These are phyloP conservation scores for Astrephomene gubernaculifera DNA, from an alignment of 139 green algal genomes.

Conservation along the genomic window DNA sequence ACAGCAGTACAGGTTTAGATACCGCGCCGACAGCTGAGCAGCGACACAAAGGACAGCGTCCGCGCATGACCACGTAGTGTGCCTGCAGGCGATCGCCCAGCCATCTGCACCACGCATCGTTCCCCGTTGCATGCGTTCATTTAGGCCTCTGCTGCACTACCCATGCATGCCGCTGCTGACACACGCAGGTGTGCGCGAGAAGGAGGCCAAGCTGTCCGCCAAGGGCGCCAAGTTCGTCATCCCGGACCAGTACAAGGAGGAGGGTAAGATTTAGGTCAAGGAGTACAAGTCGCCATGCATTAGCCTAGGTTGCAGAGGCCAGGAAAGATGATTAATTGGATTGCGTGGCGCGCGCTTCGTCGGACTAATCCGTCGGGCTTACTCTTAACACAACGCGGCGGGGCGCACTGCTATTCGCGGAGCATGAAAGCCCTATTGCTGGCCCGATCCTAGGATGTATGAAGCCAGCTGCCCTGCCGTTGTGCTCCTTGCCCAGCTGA, in stretches of 20 bases:
- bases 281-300: too few relatives aligned
- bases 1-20: too few relatives aligned
- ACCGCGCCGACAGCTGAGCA: too few relatives aligned
- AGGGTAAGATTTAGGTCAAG: too few relatives aligned
- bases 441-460: background rate
- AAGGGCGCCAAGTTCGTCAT: slow-evolving; percentile 53
- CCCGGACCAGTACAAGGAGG: slow-evolving; percentile 60
- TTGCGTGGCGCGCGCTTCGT: background rate
- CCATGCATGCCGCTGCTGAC: too few relatives aligned
- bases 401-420: background rate
- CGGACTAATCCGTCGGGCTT: background rate
- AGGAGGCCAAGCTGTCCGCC: slow-evolving; percentile 21
- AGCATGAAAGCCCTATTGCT: background rate
- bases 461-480: background rate
- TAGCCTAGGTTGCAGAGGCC: too few relatives aligned
- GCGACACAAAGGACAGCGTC: too few relatives aligned
- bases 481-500: background rate
- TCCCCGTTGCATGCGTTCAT: too few relatives aligned
- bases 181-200: slow-evolving; percentile 35
- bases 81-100: too few relatives aligned
- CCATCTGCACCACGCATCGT: too few relatives aligned
- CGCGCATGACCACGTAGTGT: too few relatives aligned
- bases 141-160: too few relatives aligned
- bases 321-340: background rate
- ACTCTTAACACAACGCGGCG: background rate